A percentile compares a stretch with the other conserved stretches of the same genome.
phyloP scores from a whole-genome alignment of 2,329 filamentous ascomycete species.

The Stachybotrys echinatus region DNA sequence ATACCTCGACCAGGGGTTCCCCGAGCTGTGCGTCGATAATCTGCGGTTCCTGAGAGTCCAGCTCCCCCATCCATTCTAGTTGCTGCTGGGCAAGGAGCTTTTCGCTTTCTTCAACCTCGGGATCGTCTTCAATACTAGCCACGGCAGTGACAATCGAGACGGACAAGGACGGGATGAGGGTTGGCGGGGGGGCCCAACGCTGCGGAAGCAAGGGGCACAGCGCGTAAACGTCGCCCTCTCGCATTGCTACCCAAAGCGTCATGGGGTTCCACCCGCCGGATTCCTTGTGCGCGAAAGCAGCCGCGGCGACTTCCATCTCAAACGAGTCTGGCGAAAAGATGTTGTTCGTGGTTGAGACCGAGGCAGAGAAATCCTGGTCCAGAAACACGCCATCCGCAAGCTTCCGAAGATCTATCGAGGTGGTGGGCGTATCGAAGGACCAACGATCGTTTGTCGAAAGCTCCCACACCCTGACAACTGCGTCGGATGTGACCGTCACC shows the following conservation, averaged over 20 bases:
- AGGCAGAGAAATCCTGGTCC: constrained; percentile 79
- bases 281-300: constrained; percentile 64
- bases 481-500: constrained; percentile 84
- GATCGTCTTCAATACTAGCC: constrained; percentile 56
- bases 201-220: constrained; percentile 84
- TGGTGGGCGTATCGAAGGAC: constrained; percentile 78
- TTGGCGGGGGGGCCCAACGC: constrained; percentile 74
- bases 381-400: constrained; percentile 77
- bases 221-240: constrained; percentile 86
- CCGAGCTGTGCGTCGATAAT: constrained; percentile 43
- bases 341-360: constrained; percentile 66
- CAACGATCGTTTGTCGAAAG: constrained; percentile 76
- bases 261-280: constrained; percentile 89
- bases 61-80: constrained; percentile 61
- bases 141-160: constrained; percentile 76
- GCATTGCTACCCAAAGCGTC: constrained; percentile 97
- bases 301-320: constrained; percentile 90
- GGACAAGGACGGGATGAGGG: constrained; percentile 75
- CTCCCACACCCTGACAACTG: constrained; percentile 87
- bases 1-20: constrained; percentile 50
- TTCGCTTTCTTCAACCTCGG: constrained; percentile 42
- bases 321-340: constrained; percentile 84
- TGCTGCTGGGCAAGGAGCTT: constrained; percentile 59
- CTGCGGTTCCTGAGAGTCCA: constrained; percentile 57
- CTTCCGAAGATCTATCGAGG: constrained; percentile 85